Conservation (phyloP, 2,329 filamentous ascomycete genomes). For the Meredithiella fracta region DNA sequence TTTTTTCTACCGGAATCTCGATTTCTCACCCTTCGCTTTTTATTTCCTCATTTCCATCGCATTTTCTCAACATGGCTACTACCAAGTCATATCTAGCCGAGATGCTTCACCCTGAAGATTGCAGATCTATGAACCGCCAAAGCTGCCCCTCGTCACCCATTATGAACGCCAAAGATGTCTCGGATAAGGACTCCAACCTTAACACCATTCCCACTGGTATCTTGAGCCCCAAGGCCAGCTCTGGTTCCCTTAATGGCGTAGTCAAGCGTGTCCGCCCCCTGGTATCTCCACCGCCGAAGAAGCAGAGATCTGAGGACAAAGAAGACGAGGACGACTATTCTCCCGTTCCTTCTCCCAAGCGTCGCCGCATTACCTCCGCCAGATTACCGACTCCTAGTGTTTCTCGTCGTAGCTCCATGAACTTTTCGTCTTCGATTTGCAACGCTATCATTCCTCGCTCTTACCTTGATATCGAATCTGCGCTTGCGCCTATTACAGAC, state of each 20-base stretch:
- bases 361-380: slow-evolving; percentile 8
- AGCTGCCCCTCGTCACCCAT: slow-evolving; percentile 4
- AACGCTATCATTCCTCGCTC: slow-evolving; percentile 10
- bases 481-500: slow-evolving; percentile 9
- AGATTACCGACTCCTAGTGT: slow-evolving; percentile 11
- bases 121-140: neutral
- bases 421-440: neutral
- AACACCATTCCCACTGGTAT: neutral
- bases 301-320: neutral
- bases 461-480: slow-evolving; percentile 11
- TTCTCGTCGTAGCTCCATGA: slow-evolving; percentile 13
- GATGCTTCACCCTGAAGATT: slow-evolving; percentile 4
- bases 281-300: slow-evolving; percentile 3
- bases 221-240: slow-evolving; percentile 9
- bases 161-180: neutral
- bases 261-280: slow-evolving; percentile 2
- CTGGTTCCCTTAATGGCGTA: slow-evolving; percentile 1
- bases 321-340: slow-evolving; percentile 6
- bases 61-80: slow-evolving; percentile 4
- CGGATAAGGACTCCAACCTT: neutral
- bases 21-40: neutral
- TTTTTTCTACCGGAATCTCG: neutral
- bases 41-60: neutral
- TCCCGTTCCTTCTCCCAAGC: slow-evolving; percentile 9
- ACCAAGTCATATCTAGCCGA: slow-evolving; percentile 7